Base-by-base conservation (phyloP, 371 early-diverging fungal species). In the Actinomortierella wolfii region DNA sequence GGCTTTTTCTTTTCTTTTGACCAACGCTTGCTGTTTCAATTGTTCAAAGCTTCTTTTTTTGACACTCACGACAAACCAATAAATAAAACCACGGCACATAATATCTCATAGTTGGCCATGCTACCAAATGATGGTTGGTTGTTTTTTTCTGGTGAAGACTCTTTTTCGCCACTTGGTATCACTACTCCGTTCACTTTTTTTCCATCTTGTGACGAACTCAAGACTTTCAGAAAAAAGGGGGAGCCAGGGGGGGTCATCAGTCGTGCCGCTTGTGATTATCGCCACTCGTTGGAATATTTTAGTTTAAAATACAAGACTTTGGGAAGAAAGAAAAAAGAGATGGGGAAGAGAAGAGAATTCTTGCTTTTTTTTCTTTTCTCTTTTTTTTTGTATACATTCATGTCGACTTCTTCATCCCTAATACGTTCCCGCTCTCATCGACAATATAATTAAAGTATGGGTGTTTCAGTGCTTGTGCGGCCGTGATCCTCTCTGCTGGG, bases 391-490 rank as follows among this genome's bases (percentile, higher is more conserved):
- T 13, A 40, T 49, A 89, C 86, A 87, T 53, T 76, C 82, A 47
- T 20, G 47, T 18, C 9, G 47, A 20, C 15, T 45, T 45, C 21
- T 47, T 47, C 21, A 21, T 15, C 47, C 59, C 70, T 21, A 51
- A n/a, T 39, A 69, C 54, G 50, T 60, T 56, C 1, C 70, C 70
- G 11, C 26, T 42, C 25, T 69, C 70, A 18, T 64, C 64, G 0
- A 69, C 53, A 26, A 59, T 42, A 28, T 69, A 64, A 40, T 21
- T 60, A 47, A 86, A 68, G 61, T 85, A 91, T 8, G 89, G 85
- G 59, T 94, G 93, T 7, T 68, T 59, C 39, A 93, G 63, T 2
- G 91, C 89, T 46, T 90, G 84, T 0, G 83, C 78, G 0, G 85
- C 83, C 6, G 87, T 81, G 34, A 90, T 80, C 39, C 95, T 82